Conservation (phyloP, 2,329 filamentous ascomycete genomes). For the Pseudopyrenochaeta lycopersici region DNA sequence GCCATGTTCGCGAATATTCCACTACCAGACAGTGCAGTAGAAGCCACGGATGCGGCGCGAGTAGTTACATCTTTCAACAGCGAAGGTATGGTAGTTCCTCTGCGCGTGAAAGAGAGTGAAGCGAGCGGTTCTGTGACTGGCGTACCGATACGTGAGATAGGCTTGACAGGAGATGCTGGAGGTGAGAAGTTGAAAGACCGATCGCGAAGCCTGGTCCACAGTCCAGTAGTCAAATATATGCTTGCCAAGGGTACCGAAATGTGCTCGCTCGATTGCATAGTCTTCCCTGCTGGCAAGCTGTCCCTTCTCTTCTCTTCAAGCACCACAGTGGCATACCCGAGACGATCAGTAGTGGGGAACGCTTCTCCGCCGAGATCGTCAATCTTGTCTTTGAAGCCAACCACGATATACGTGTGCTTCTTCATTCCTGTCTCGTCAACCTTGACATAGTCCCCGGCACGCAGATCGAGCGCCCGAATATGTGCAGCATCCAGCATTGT, state of each 20-base stretch:
- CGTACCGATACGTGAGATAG: conserved; percentile 32
- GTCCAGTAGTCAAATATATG: conserved; percentile 55
- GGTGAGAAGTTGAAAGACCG: conserved; percentile 46
- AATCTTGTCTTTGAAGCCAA: conserved; percentile 53
- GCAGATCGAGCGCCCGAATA: conserved; percentile 55
- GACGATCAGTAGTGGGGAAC: conserved; percentile 51
- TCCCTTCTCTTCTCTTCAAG: conserved; percentile 53
- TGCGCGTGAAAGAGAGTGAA: conserved; percentile 62
- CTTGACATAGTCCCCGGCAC: conserved; percentile 56
- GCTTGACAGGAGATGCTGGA: conserved; percentile 21
- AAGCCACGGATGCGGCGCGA: conserved; percentile 40
- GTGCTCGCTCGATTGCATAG: conserved; percentile 24
- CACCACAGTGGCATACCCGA: conserved; percentile 52
- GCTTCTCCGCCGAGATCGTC: conserved; percentile 31
- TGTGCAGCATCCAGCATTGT: conserved; percentile 51
- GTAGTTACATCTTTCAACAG: conserved; percentile 35
- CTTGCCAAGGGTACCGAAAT: conserved; percentile 51
- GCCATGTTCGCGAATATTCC: conserved; percentile 81
- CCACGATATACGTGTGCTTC: conserved; percentile 54
- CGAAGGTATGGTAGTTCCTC: conserved; percentile 39
- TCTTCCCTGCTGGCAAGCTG: conserved; percentile 40
- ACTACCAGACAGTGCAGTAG: conserved; percentile 32
- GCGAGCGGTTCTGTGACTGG: conserved; percentile 46
- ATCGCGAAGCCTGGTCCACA: conserved; percentile 54
- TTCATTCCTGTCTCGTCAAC: conserved; percentile 57